Conservation (phyloP, 176 grass and related monocot species). For the Cenchrus americanus region DNA sequence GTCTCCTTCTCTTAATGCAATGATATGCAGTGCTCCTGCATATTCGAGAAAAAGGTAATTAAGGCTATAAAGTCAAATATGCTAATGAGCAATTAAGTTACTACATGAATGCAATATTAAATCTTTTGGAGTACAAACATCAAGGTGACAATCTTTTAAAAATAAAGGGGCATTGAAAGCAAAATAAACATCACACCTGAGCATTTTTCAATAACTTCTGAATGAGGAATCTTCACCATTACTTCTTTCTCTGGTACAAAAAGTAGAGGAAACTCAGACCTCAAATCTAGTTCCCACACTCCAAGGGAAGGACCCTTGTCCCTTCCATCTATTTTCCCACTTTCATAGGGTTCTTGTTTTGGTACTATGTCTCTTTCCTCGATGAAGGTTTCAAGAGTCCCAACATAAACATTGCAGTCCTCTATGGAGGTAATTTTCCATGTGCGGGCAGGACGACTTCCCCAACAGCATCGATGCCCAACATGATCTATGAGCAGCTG, state of each 20-base stretch:
- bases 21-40: too few relatives aligned
- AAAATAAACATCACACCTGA: conserved; percentile 57
- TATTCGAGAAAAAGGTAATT: not conserved
- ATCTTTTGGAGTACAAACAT: not conserved
- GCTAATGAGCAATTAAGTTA: not conserved
- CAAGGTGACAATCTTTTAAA: not conserved
- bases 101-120: not conserved
- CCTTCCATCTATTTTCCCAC: conserved; percentile 73
- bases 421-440: conserved; percentile 85
- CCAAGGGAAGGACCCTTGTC: conserved; percentile 59
- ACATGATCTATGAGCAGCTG: conserved; percentile 88
- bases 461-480: conserved; percentile 90
- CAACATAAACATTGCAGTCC: conserved; percentile 86
- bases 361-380: conserved; percentile 75
- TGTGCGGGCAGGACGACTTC: conserved; percentile 74
- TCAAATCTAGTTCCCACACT: conserved; percentile 92
- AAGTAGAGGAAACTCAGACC: conserved; percentile 74
- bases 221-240: conserved; percentile 87
- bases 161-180: not conserved
- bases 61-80: not conserved
- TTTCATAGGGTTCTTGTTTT: conserved; percentile 62
- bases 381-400: conserved; percentile 88
- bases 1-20: too few relatives aligned
- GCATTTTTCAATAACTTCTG: conserved; percentile 85
- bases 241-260: conserved; percentile 88